Evolutionary conservation across 2,329 filamentous ascomycete genomes (phyloP), one percentile per base, ranked within the genome.

Genomic region (Lecanicillium sp.): DNA sequence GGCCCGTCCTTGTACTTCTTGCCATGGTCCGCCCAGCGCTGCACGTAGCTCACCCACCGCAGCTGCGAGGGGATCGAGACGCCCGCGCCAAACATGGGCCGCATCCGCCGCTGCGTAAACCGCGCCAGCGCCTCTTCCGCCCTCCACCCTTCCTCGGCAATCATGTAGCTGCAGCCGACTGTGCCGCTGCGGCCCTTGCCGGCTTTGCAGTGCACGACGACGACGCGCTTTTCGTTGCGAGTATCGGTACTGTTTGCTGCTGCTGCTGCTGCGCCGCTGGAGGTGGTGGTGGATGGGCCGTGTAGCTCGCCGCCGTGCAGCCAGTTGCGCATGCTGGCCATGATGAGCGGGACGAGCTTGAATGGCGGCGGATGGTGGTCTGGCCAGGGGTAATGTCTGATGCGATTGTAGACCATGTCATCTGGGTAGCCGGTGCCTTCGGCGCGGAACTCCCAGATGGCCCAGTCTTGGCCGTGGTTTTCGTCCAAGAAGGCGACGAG

Each of bases 291-390:
- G 14, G 27, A 13, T 18, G 7, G 25, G 19, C 45, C 52, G 1
- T 53, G 46, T 0, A 65, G 51, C 11, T 68, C 65, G 9, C 68
- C 66, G 12, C 73, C 72, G 33, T 73, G 67, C 38, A 94, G 58
- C 87, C 90, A 96, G 53, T 90, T 85, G 43, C 85, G 75, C 89
- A 98, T 96, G 51, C 84, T 85, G 1, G 80, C 88, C 73, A 95
- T 80, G 45, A 95, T 89, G 62, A 86, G 71, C 1, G 90, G 90
- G 27, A 98, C 80, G 15, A 96, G 69, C 16, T 79, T 73, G 53
- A 98, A 98, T 0, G 92, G 92, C 37, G 92, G 92, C 4, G 92
- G 92, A 57, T 98, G 92, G 56, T 98, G 92, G 57, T 98, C 92
- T 0, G 92, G 92, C 79, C 86, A 98, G 1, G 92, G 92, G 54